phyloP scores from a whole-genome alignment of 495 filamentous ascomycete species.

The Aspergillus steynii region DNA sequence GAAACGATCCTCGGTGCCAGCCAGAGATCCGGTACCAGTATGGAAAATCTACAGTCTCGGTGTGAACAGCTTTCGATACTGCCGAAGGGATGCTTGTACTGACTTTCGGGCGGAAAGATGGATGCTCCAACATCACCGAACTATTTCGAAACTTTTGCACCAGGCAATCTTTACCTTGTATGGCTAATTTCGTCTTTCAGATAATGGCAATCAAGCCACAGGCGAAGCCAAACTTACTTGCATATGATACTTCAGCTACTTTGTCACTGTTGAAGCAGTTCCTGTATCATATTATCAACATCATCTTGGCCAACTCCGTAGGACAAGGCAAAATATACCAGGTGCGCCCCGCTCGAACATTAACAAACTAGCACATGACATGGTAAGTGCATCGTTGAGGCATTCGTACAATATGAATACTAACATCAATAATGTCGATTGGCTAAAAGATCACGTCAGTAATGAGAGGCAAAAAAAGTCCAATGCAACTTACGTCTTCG shows the following conservation, averaged over 20 bases:
- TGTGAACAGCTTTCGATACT: conserved; percentile 5
- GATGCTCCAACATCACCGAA: conserved; percentile 84
- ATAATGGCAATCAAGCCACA: conserved; percentile 16
- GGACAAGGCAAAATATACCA: conserved; percentile 49
- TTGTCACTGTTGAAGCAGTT: conserved; percentile 83
- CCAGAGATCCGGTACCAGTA: conserved; percentile 41
- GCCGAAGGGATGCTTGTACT: conserved; percentile 5
- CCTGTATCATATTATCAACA: conserved; percentile 41
- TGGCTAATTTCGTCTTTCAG: conserved; percentile 53
- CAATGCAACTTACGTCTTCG: conserved; percentile 60
- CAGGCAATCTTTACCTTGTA: conserved; percentile 87
- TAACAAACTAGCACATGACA: conserved; percentile 63
- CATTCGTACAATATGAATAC: conserved; percentile 18
- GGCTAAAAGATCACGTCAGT: conserved; percentile 49
- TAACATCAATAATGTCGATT: conserved; percentile 70
- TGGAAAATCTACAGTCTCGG: conserved; percentile 45
- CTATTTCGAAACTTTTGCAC: conserved; percentile 96
- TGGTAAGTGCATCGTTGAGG: conserved; percentile 21
- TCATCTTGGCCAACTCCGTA: not conserved
- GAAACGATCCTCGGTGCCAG: conserved; percentile 67
- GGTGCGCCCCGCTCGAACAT: conserved; percentile 64
- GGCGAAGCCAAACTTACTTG: conserved; percentile 61
- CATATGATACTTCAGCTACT: conserved; percentile 88
- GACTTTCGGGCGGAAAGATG: conserved; percentile 83
- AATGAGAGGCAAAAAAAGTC: not conserved